These are phyloP conservation scores for Sporothrix schenckii DNA, from an alignment of 2,329 filamentous ascomycete species.

Conservation along the genomic window DNA sequence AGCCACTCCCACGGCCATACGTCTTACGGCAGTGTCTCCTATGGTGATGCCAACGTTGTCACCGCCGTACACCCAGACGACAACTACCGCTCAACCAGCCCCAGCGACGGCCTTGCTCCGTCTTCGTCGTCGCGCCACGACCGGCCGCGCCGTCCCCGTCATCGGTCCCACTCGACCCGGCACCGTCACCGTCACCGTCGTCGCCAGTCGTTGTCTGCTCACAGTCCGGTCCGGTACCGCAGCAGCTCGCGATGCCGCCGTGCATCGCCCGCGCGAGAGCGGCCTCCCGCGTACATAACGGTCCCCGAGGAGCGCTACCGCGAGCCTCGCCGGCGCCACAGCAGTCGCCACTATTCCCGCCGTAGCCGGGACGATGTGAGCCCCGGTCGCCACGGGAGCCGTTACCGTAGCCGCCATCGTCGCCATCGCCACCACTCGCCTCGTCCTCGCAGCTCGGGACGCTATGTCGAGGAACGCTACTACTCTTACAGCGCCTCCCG, in stretches of 20 bases:
- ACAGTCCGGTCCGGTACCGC: neutral
- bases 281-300: neutral
- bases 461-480: neutral
- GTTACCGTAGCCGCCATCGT: neutral
- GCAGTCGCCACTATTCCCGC: neutral
- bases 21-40: neutral
- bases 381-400: neutral
- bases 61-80: constrained; percentile 7
- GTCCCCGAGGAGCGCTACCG: neutral
- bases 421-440: neutral
- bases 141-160: neutral
- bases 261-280: neutral
- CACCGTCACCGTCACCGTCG: neutral
- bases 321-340: neutral
- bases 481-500: neutral
- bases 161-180: neutral
- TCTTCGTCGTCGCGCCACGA: neutral
- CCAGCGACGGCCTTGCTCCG: neutral
- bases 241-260: neutral
- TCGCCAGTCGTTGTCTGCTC: neutral
- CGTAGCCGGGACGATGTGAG: too few species aligned
- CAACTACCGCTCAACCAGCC: neutral
- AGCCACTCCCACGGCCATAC: neutral
- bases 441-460: neutral
- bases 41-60: neutral